phyloP scores from a whole-genome alignment of 2,329 filamentous ascomycete species.

The Ilyonectria robusta region DNA sequence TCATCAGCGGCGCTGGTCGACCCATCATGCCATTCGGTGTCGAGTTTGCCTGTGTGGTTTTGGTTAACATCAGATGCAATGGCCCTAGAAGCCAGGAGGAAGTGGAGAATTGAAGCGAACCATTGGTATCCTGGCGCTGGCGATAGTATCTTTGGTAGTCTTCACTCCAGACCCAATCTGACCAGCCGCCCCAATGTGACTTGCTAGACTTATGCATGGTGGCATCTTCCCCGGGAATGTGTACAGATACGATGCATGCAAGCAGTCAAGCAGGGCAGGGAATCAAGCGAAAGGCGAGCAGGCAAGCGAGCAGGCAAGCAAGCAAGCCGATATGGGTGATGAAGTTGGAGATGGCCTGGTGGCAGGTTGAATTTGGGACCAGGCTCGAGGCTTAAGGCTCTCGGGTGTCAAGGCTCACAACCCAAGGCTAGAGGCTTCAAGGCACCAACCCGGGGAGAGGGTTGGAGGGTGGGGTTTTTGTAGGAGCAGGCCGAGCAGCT shows the following conservation, averaged over 20 bases:
- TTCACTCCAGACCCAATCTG: slow-evolving; percentile 49
- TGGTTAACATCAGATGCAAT: slow-evolving; percentile 25
- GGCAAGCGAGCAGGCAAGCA: slow-evolving; percentile 3
- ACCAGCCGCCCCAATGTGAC: slow-evolving; percentile 43
- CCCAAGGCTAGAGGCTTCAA: slow-evolving; percentile 29
- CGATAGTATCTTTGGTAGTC: slow-evolving; percentile 48
- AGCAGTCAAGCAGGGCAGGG: background rate
- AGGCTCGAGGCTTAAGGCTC: slow-evolving; percentile 32
- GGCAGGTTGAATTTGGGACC: slow-evolving; percentile 17
- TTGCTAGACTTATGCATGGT: slow-evolving; percentile 46
- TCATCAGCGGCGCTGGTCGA: slow-evolving; percentile 27
- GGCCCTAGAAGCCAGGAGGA: background rate
- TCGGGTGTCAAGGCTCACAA: slow-evolving; percentile 25
- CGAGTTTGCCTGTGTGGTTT: slow-evolving; percentile 38
- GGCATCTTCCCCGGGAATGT: slow-evolving; percentile 45
- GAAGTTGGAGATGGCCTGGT: slow-evolving; percentile 4
- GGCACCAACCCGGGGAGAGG: slow-evolving; percentile 30
- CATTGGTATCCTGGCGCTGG: slow-evolving; percentile 46
- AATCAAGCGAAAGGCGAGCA: background rate
- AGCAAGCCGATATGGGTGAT: slow-evolving; percentile 9
- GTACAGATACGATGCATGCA: slow-evolving; percentile 27
- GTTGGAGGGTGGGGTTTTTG: slow-evolving; percentile 47
- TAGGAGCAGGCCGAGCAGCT: slow-evolving; percentile 36
- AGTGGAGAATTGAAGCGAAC: slow-evolving; percentile 38
- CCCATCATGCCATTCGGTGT: slow-evolving; percentile 46